Evolutionary conservation across 768 basidiomycete genomes (phyloP), one percentile per base, ranked within the genome.

Genomic region (Russula compacta): DNA sequence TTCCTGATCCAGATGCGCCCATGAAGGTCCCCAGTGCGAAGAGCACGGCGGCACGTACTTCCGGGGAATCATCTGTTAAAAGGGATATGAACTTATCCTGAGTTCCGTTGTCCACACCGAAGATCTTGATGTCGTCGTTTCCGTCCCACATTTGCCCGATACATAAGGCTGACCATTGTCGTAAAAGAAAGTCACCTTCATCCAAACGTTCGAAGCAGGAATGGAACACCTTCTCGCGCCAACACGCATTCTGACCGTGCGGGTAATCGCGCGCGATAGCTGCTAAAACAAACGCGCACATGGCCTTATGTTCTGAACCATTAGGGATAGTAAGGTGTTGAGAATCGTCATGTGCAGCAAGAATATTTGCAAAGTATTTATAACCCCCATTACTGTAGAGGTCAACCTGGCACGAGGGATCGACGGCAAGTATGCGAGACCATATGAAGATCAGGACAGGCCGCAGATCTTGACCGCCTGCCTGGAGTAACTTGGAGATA

Each of bases 361-460:
- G 78, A 35, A 93, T 84, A 33, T 83, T 81, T 24, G 89, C 85
- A 66, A 95, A 95, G 70, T 94, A 95, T 61, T 83, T 86, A 77
- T 87, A 94, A 2, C 89, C 88, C 64, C 83, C 81, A 54, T 85
- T 90, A 65, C 85, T 88, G 69, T 88, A 84, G 6, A 99, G 77
- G 68, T 98, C 95, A 19, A 85, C 80, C 70, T 98, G 95, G 53
- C 95, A 95, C 6, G 87, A 83, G 1, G 86, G 85, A 71, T 98
- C 95, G n/a, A 98, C 92, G 2, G 95, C 95, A 33, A 98, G 82
- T 64, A 99, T 98, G 21, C 97, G 83, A 3, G 95, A 90, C 97
- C 97, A 98, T 61, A 99, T 98, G 76, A 98, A 99, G 65, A 98
- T 98, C 21, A 99, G 79, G 9, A 98, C 95, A 0, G 97, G 97